Evolutionary conservation across 495 filamentous ascomycete genomes (phyloP), one percentile per base, ranked within the genome.

Genomic region (Penicillium malachiteum): DNA sequence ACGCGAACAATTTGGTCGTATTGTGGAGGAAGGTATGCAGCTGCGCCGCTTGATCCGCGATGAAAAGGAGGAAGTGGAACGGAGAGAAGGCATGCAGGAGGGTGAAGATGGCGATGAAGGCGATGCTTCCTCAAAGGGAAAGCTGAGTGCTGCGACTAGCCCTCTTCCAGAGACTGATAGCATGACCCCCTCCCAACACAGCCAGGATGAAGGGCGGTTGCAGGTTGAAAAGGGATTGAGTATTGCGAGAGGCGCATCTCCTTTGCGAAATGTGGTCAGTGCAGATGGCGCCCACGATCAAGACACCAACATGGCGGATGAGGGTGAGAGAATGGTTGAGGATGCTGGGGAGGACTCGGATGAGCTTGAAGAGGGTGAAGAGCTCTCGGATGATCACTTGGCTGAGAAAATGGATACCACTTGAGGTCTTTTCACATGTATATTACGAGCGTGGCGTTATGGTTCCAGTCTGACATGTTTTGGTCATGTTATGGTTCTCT

Each of bases 11-110:
- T 98, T 97, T 71, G 89, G 87, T 11, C 79, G 84, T 58, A 94
- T 98, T 65, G 89, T 96, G 54, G 91, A 92, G 38, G 92, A 97
- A 76, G 89, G 91, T 5, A 89, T 88, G 84, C 80, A 90, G 56
- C 79, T 97, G 60, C 79, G 92, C 46, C 82, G 87, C 33, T 74
- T 96, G 62, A 97, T 98, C 60, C 84, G 90, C 40, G 92, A 97
- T 70, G 92, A 97, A 77, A 97, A 97, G 71, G 94, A 97, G 68
- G 94, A 96, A 72, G 78, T 78, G 8, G 85, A 87, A 65, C 69
- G 83, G 41, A 77, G 81, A 52, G 83, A 96, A 67, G 93, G 93
- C 31, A 96, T 94, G 84, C 81, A 84, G 52, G 82, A 83, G 48
- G 81, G 74, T 63, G 89, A 88, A 57, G 90, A 90, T 44, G 88